A percentile compares a stretch with the other conserved stretches of the same genome.
phyloP scores from a whole-genome alignment of 352 stramenopile genomes.

The Pythium pyrilobum region DNA sequence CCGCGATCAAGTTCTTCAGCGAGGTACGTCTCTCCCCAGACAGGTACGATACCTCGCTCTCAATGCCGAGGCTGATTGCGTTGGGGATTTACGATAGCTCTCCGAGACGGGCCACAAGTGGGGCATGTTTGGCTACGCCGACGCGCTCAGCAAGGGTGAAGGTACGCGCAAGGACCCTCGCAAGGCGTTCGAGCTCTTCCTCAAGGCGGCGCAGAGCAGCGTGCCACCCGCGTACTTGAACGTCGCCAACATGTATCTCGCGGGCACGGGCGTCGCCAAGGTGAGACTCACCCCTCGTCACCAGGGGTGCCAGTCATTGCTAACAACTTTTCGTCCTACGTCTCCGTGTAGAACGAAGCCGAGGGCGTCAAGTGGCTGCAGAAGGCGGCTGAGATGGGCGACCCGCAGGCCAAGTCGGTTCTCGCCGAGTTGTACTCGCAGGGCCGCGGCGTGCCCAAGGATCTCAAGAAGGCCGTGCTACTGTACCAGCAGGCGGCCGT shows the following conservation, averaged over 20 bases:
- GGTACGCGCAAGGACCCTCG: slow-evolving; percentile 66
- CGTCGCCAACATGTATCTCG: slow-evolving; percentile 79
- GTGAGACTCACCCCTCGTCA: too few relatives aligned
- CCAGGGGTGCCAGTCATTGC: too few relatives aligned
- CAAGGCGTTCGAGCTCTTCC: slow-evolving; percentile 79
- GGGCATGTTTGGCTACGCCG: slow-evolving; percentile 77
- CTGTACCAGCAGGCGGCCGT: slow-evolving; percentile 67
- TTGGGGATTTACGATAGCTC: slow-evolving; percentile 29
- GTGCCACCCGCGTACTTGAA: slow-evolving; percentile 77
- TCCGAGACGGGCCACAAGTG: slow-evolving; percentile 54
- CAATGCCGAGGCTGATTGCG: too few relatives aligned
- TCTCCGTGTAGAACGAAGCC: slow-evolving; percentile 48
- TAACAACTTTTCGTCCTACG: too few relatives aligned
- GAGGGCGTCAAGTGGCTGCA: slow-evolving; percentile 69
- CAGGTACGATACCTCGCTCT: too few relatives aligned
- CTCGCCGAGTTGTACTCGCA: slow-evolving; percentile 73
- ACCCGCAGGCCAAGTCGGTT: slow-evolving; percentile 66
- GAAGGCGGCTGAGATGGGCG: slow-evolving; percentile 67
- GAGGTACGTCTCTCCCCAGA: too few relatives aligned
- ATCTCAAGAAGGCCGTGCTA: slow-evolving; percentile 48
- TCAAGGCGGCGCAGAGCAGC: slow-evolving; percentile 49
- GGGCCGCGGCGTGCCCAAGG: slow-evolving; percentile 45
- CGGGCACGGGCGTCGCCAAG: slow-evolving; percentile 63
- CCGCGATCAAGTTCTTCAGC: slow-evolving; percentile 64
- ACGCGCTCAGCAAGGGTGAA: slow-evolving; percentile 70